Conservation (phyloP, 179 eudicot species). For the Actinidia chinensis region DNA sequence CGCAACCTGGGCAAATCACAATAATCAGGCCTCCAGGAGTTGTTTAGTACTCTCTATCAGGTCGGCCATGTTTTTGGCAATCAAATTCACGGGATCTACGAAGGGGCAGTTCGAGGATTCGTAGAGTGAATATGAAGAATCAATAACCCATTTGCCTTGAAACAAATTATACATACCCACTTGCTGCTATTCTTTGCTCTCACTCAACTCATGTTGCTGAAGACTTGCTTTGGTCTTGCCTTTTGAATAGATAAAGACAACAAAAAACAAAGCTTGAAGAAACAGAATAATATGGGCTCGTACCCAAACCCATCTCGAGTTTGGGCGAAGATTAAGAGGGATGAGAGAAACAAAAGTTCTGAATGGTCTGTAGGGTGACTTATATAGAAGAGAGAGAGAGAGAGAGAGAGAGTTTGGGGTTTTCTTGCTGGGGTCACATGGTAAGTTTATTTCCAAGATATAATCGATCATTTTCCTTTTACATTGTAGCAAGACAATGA, state of each 20-base stretch:
- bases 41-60: constrained; percentile 59
- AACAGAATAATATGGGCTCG: neutral
- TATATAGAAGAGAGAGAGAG: neutral
- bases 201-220: neutral
- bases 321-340: neutral
- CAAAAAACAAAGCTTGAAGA: neutral
- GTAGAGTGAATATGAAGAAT: constrained; percentile 64
- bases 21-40: constrained; percentile 65
- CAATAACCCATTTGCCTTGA: constrained; percentile 67
- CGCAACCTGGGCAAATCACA: constrained; percentile 68
- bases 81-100: constrained; percentile 63
- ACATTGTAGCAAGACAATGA: too few species aligned
- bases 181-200: constrained; percentile 15
- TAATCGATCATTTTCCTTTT: too few species aligned
- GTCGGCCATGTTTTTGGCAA: constrained; percentile 69
- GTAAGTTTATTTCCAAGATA: too few species aligned
- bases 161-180: constrained; percentile 58
- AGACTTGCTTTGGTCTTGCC: neutral
- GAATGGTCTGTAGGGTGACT: neutral
- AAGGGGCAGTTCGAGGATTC: constrained; percentile 58
- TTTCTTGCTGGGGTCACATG: neutral
- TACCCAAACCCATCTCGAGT: neutral
- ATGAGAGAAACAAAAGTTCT: constrained; percentile 5
- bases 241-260: neutral
- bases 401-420: neutral